Base-by-base conservation (phyloP, 192 early-diverging fungal species). In the Entomortierella chlamydospora region DNA sequence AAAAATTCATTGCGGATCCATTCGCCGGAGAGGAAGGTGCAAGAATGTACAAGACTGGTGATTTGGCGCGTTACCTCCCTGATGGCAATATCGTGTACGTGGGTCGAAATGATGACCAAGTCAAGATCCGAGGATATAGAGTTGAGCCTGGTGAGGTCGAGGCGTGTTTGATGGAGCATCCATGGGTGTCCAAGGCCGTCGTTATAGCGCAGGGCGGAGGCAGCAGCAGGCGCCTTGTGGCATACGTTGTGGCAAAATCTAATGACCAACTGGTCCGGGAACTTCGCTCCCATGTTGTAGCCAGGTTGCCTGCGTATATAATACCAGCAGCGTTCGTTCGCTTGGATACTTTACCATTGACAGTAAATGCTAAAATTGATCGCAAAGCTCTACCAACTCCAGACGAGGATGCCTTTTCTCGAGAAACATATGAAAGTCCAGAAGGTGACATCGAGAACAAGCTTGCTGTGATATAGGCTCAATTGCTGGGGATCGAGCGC, bases 221-320 rank as follows among this genome's bases (percentile, higher is more conserved):
- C 56, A 85, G 85, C 60, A 84, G 90, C 52, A 81, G 87, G 56
- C 84, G 82, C 4, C 82, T 91, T 18, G 87, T 90, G 23, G 83
- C 83, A 67, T 93, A 92, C 77, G 83, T 90, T 80, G 26, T 45
- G 13, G n/a, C 58, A 42, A 33, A 20, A 23, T 20, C 20, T 18
- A 15, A 9, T 12, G 23, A 9, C 8, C 22, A 31, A 25, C 9
- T 51, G 26, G 61, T 29, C 20, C 13, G 22, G 2, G 33, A 1
- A 18, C 83, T 93, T 29, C 83, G 87, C 7, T 80, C 78, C 5
- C 84, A 85, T 50, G 69, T 93, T 54, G 84, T 81, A 61, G 51
- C 59, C 28, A 84, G 82, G 55, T 73, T 93, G n/a, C 90, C 92
- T 13, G 67, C 62, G 7, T 93, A 93, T 63, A 90, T 90, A 52